Percentiles rank a stretch among this genome's conserved stretches.
phyloP scores from a whole-genome alignment of 768 basidiomycete species.

The Xerocomellus chrysenteron region DNA sequence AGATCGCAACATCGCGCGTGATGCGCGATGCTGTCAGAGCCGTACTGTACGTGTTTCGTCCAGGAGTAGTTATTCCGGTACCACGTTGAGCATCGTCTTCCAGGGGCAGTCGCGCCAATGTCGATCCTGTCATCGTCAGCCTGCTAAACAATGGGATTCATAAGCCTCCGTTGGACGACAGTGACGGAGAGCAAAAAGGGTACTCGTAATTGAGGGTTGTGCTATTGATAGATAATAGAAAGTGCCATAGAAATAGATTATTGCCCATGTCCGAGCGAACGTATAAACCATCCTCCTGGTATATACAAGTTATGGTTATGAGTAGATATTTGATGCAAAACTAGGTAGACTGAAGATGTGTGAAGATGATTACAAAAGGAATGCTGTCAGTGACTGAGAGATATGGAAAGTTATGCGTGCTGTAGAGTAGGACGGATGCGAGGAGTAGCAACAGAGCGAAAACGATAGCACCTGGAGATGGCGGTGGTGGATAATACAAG shows the following conservation, averaged over 20 bases:
- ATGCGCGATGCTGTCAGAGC: conserved; percentile 61
- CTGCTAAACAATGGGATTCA: conserved; percentile 63
- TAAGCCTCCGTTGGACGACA: conserved; percentile 46
- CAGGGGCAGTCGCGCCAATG: conserved; percentile 46
- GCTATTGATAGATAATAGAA: conserved; percentile 20
- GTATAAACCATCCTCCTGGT: conserved; percentile 18
- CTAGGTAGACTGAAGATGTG: conserved; percentile 14
- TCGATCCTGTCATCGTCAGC: conserved; percentile 46
- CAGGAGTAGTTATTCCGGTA: neutral
- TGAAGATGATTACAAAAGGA: conserved; percentile 24
- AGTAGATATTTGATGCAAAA: conserved; percentile 25
- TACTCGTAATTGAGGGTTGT: conserved; percentile 7
- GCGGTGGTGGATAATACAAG: conserved; percentile 4
- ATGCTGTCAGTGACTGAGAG: conserved; percentile 22
- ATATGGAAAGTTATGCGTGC: conserved; percentile 20
- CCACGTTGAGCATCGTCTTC: neutral
- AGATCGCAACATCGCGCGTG: conserved; percentile 70
- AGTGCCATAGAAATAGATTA: conserved; percentile 32
- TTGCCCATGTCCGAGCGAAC: conserved; percentile 24
- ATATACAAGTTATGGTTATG: conserved; percentile 24
- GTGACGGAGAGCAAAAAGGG: conserved; percentile 7
- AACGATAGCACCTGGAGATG: conserved; percentile 13
- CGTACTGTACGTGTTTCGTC: conserved; percentile 52
- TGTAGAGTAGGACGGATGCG: conserved; percentile 27
- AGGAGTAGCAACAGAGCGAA: conserved; percentile 18